Evolutionary conservation across 305 asterid genomes (phyloP), one percentile per base, ranked within the genome.

Genomic region (Plantago coronopus): DNA sequence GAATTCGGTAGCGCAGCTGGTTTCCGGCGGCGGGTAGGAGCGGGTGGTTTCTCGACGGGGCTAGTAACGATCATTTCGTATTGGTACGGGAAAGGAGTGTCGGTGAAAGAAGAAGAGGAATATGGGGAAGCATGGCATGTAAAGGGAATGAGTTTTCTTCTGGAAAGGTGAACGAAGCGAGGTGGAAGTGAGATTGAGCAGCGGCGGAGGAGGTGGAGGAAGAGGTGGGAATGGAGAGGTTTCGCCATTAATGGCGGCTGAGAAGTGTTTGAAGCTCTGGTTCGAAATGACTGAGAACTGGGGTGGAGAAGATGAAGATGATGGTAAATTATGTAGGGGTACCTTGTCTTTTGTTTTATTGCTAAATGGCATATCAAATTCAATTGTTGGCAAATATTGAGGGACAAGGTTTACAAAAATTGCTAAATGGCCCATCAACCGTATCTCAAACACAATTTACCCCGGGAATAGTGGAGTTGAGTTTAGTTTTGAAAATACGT

Each of bases 51-150:
- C 2, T 72, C 82, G 25, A 34, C 40, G 12, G 96, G 98, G 74
- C 91, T 91, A 74, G 95, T 78, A 61, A 88, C 67, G 53, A 91
- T 83, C 93, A 91, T 81, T 34, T 91, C 96, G 75, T 88, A 88
- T 61, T 88, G 96, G 47, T 82, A 83, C 12, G 98, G 96, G 66
- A 66, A 91, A 7, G 86, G 93, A 20, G 98, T 91, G 64, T 83
- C 76, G 21, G 91, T 76, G 74, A 83, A 77, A 68, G 95, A 78
- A 54, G 83, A 69, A 57, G 95, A 78, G 56, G 83, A 69, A 57
- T 67, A 63, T 21, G 62, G 21, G 47, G 60, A 55, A 44, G 59
- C 2, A 58, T 8, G 34, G 66, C 76, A n/a, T 56, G 64, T 8
- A 66, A 17, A 49, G 29, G 64, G 7, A 47, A 10, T 49, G 25